Evolutionary conservation across 768 basidiomycete genomes (phyloP).

Genomic region (Boletus insuetus): DNA sequence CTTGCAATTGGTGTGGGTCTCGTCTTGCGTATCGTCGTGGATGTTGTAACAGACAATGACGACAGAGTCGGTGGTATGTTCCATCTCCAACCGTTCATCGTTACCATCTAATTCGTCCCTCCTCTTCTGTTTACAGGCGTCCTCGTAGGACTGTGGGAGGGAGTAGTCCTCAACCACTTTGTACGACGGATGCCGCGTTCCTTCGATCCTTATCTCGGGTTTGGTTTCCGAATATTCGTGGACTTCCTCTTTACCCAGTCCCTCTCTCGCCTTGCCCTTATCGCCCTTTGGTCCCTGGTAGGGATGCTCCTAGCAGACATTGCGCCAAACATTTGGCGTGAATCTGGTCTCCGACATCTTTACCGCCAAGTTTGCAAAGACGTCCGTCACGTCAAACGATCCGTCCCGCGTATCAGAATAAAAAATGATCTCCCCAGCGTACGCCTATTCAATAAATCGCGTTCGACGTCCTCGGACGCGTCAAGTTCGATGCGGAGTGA

Average conservation of each 20-base stretch:
- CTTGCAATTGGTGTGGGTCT: slow-evolving; percentile 69
- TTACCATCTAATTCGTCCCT: slow-evolving; percentile 1
- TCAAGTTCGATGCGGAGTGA: slow-evolving; percentile 31
- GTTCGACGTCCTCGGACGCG: slow-evolving; percentile 13
- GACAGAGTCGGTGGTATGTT: slow-evolving; percentile 30
- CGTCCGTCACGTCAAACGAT: slow-evolving; percentile 29
- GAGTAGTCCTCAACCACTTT: slow-evolving; percentile 71
- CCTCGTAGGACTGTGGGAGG: slow-evolving; percentile 78
- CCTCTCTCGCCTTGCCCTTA: slow-evolving; percentile 43
- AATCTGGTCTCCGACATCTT: slow-evolving; percentile 36
- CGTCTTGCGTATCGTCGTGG: slow-evolving; percentile 59
- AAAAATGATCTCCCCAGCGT: slow-evolving; percentile 32
- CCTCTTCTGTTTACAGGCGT: slow-evolving; percentile 43
- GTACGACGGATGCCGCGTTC: slow-evolving; percentile 62
- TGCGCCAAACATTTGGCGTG: slow-evolving; percentile 44
- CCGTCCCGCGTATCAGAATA: slow-evolving; percentile 31
- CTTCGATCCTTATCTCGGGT: slow-evolving; percentile 66
- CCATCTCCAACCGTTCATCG: not conserved
- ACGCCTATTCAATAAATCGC: slow-evolving; percentile 22
- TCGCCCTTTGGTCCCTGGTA: slow-evolving; percentile 51
- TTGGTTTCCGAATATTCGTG: slow-evolving; percentile 65
- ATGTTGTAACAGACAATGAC: slow-evolving; percentile 39
- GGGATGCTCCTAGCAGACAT: slow-evolving; percentile 55
- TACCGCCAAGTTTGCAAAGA: slow-evolving; percentile 39
- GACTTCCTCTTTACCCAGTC: slow-evolving; percentile 68